Percentiles rank a stretch among this genome's conserved stretches.
phyloP scores from a whole-genome alignment of 108 stramenopile species.

The Mediolabrus comicus region DNA sequence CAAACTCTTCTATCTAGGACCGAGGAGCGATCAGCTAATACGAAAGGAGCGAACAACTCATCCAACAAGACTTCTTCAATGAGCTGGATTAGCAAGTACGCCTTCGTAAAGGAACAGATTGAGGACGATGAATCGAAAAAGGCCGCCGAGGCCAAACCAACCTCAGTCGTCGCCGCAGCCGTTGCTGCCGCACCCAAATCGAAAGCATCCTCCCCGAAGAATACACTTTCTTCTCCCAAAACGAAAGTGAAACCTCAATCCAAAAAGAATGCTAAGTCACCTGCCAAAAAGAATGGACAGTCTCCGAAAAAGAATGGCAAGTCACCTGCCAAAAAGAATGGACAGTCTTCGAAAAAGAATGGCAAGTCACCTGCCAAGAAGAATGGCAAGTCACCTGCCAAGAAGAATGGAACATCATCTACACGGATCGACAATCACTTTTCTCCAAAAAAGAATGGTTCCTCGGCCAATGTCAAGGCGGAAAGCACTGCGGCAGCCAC shows the following conservation, averaged over 20 bases:
- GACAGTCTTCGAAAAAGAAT: neutral
- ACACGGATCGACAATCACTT: neutral
- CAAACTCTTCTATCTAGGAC: neutral
- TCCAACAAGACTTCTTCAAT: neutral
- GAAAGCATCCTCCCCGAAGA: neutral
- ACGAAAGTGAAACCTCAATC: neutral
- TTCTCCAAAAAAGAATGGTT: neutral
- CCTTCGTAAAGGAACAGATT: neutral
- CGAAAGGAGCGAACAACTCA: conserved; percentile 1
- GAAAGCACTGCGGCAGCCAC: neutral
- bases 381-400: neutral
- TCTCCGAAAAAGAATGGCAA: neutral
- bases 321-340: neutral
- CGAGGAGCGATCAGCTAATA: neutral
- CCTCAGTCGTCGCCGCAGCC: neutral
- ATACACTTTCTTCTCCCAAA: neutral
- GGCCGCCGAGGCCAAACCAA: neutral
- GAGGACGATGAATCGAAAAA: neutral
- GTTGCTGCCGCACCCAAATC: neutral
- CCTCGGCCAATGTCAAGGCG: neutral
- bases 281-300: neutral
- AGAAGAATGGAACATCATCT: neutral
- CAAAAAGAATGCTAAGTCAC: too few relatives aligned
- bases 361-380: neutral
- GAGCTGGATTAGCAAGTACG: neutral